Evolutionary conservation across 2,329 filamentous ascomycete species (phyloP), one percentile per base, ranked within the genome.

Genomic region (Pestalotiopsis sp.): DNA sequence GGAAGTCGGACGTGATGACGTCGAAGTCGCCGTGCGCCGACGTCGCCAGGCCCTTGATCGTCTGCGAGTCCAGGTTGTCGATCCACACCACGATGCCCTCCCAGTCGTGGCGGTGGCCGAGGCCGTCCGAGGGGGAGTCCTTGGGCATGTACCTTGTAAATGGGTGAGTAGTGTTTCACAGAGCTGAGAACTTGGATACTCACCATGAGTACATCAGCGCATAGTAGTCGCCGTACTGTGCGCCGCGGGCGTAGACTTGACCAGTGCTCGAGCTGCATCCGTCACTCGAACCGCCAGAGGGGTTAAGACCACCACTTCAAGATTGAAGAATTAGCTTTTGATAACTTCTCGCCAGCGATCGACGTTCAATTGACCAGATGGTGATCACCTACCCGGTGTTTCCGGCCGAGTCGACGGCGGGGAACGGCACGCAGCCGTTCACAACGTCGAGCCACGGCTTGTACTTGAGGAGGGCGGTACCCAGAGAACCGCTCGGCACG

Each of bases 391-490:
- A 75, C 75, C 72, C 67, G 12, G 74, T 75, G 67, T 77, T 75
- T 58, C 87, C 87, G 0, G 79, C 75, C 1, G 81, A 82, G 70
- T 89, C 84, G 1, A 90, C 87, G 1, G 84, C 87, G 0, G 87
- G 86, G 72, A 86, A 90, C 0, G 87, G 87, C 5, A 88, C 86
- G 68, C 87, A 90, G 59, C 87, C 87, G 71, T 86, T 86, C 25
- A 81, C 81, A 5, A 88, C 83, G 13, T 87, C 73, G 3, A 88
- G 80, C 69, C 66, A 73, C n/a, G 71, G 88, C 77, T 90, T 84
- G 77, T 88, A 90, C 66, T 85, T 84, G 57, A 86, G 75, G 71
- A 87, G 87, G 27, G 88, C 75, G 2, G 80, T 75, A 14, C 88
- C 88, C 0, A 78, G 75, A 1, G 78, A 78, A 4, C 80, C 71